Conservation (phyloP, 345 rosid species). For the Camelina sativa region DNA sequence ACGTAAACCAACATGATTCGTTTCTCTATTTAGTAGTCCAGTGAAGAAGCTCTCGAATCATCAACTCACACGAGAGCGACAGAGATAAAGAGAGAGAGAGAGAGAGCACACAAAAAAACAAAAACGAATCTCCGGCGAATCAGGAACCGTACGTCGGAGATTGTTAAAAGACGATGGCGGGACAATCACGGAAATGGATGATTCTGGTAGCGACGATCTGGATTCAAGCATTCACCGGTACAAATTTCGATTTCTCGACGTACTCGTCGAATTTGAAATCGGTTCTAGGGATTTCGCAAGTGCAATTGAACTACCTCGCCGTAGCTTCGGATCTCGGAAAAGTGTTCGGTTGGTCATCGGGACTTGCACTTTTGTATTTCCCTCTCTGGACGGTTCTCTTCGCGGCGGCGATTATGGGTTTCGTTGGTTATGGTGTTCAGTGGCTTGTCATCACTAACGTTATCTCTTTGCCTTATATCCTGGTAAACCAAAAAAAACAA, state of each 20-base stretch:
- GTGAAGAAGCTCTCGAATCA: slow-evolving; percentile 19
- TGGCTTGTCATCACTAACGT: slow-evolving; percentile 73
- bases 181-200: slow-evolving; percentile 94
- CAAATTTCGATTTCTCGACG: slow-evolving; percentile 94
- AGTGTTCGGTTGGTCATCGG: slow-evolving; percentile 95
- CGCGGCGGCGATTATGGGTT: slow-evolving; percentile 84
- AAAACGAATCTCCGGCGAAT: slow-evolving; percentile 16
- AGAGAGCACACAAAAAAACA: not conserved
- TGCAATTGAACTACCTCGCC: slow-evolving; percentile 84
- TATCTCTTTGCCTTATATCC: slow-evolving; percentile 73
- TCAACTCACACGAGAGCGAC: not conserved
- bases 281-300: slow-evolving; percentile 81
- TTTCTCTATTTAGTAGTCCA: not conserved
- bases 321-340: slow-evolving; percentile 97
- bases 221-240: slow-evolving; percentile 98
- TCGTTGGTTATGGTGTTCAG: slow-evolving; percentile 81
- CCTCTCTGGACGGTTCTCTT: slow-evolving; percentile 79
- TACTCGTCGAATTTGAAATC: slow-evolving; percentile 82
- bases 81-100: not conserved
- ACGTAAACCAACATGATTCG: slow-evolving; percentile 28
- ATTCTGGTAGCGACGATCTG: slow-evolving; percentile 89
- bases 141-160: slow-evolving; percentile 24
- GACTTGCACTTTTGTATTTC: slow-evolving; percentile 74
- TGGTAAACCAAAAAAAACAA: slow-evolving; percentile 49
- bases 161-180: slow-evolving; percentile 54